Evolutionary conservation across 2,329 filamentous ascomycete species (phyloP), one percentile per base, ranked within the genome.

Genomic region (Coniochaeta pulveracea): DNA sequence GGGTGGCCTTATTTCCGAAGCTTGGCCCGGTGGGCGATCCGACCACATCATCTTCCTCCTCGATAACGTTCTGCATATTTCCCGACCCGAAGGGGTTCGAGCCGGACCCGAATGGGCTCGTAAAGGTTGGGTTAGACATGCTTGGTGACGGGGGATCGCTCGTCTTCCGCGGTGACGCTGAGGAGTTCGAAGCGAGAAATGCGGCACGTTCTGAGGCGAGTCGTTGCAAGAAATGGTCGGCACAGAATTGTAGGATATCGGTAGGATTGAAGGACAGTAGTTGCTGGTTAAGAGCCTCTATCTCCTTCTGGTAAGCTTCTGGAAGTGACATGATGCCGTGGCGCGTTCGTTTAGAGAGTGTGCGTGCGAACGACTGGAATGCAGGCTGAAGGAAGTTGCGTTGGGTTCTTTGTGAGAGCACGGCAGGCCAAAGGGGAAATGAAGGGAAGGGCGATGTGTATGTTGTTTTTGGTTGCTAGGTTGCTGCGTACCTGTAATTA

Each of bases 51-150:
- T 74, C 76, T 54, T 89, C 83, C 49, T 93, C 85, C 58, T 93
- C 85, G 37, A 89, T 76, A 40, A 83, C 73, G 41, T 60, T 55
- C 37, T 65, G 59, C 56, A 69, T 64, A 26, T 49, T 40, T 39
- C 58, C 55, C 19, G 47, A 42, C 37, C 80, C 79, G 47, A 88
- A 88, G 22, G 83, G 84, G 57, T 88, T 91, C 56, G 64, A 66
- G 46, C 74, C 73, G 33, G 66, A 64, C 56, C 70, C 73, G 43
- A 77, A 75, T 31, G 77, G 73, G 56, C 83, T 85, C 37, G 80
- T 81, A 58, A 93, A 91, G 48, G 66, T 75, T 49, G 71, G 77
- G 54, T 77, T 75, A 45, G 85, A 77, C 81, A 88, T 86, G 44
- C 26, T 34, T 28, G 28, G 15, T 6, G 28, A 5, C n/a, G 28